Evolutionary conservation across 148 eudicot species (phyloP), one percentile per base, ranked within the genome.

Genomic region (Fagopyrum esculentum): DNA sequence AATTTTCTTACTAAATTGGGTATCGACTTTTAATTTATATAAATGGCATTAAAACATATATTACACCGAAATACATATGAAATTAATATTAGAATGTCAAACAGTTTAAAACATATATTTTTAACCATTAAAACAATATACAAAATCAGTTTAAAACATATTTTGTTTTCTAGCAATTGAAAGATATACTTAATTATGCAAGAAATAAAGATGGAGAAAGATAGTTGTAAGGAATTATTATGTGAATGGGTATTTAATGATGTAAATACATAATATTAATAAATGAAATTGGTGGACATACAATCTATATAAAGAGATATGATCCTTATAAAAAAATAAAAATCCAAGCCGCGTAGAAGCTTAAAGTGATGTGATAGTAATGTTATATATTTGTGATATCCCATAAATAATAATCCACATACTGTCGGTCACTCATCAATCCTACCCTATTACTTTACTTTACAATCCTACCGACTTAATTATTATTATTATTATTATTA

Each of bases 401-500:
- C 40, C 66, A 60, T 22, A 19, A 22, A 22, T 22, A 22, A 7
- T 19, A 2, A 60, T 60, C 9, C 52, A 60, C 26, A 26, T 22
- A 60, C 10, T 60, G 66, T 60, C 66, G 66, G 66, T 60, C 66
- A 26, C 40, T 35, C 12, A 60, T 22, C 63, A 57, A 57, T 22
- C 11, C 29, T 57, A 57, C 7, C 7, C 59, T 59, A 59, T 13
- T 60, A 60, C 4, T 22, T 35, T 35, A 9, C 66, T 26, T 22
- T 26, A 60, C 26, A 60, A 60, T 60, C 66, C 66, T 60, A 26
- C 66, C 66, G 66, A 60, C 66, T 60, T 60, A 3, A n/a, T 4
- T 16, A 13, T 16, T n/a, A 5, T 55, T 16, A 2, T n/a, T n/a
- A 55, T 55, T 55, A n/a, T n/a, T 55, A 55, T 6, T 55, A 6